phyloP scores from a whole-genome alignment of 345 rosid species.

The Schrenkiella parvula region DNA sequence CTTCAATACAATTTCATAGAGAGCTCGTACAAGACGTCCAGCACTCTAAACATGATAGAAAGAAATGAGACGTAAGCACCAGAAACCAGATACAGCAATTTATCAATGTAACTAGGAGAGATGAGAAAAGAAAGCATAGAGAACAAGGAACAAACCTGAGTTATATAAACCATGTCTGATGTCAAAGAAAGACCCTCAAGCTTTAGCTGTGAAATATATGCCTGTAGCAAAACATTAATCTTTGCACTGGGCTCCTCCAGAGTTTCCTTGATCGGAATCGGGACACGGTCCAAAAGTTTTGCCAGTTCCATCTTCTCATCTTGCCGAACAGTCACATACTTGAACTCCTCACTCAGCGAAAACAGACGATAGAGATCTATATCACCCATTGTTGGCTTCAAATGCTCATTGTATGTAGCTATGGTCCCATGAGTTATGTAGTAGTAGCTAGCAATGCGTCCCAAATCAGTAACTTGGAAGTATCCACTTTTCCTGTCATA shows the following conservation, averaged over 20 bases:
- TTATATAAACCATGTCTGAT: constrained; percentile 89
- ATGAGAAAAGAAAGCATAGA: background rate
- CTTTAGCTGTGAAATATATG: constrained; percentile 92
- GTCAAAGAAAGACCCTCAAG: constrained; percentile 95
- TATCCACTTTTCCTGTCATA: constrained; percentile 91
- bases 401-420: constrained; percentile 82
- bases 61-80: constrained; percentile 17
- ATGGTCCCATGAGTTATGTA: constrained; percentile 92
- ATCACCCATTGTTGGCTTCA: constrained; percentile 97
- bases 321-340: constrained; percentile 90
- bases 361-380: constrained; percentile 86
- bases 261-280: constrained; percentile 92
- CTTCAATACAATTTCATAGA: constrained; percentile 87
- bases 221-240: constrained; percentile 89
- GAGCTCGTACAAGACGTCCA: constrained; percentile 92
- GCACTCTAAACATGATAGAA: constrained; percentile 53
- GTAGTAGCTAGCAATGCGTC: constrained; percentile 97
- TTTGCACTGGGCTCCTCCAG: constrained; percentile 96
- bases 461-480: constrained; percentile 98
- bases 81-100: background rate
- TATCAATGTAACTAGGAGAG: background rate
- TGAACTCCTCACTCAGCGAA: constrained; percentile 91
- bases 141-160: constrained; percentile 56
- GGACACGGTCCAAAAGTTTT: constrained; percentile 87
- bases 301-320: constrained; percentile 99